Conservation (phyloP, 2,329 filamentous ascomycete species). For the Clarireedia sp. region DNA sequence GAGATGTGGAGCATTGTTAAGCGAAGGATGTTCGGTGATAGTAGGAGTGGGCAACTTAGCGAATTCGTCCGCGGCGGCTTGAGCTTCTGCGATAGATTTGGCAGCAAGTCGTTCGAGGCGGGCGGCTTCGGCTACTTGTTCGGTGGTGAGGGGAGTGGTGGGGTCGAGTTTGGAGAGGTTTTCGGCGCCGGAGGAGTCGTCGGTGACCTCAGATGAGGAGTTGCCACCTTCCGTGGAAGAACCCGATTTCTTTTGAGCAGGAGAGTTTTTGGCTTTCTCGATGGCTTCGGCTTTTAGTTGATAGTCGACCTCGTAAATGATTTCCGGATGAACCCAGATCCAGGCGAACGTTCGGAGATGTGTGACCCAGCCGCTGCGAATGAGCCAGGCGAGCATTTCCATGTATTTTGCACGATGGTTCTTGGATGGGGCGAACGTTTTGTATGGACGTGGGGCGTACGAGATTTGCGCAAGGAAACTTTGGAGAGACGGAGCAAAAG, state of each 20-base stretch:
- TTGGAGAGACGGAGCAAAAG: conserved; percentile 71
- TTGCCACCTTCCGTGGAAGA: conserved; percentile 1
- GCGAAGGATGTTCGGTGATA: conserved; percentile 46
- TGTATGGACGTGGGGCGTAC: conserved; percentile 72
- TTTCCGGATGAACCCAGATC: conserved; percentile 74
- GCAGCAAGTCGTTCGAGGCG: conserved; percentile 51
- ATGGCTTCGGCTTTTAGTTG: conserved; percentile 53
- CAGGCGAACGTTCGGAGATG: conserved; percentile 89
- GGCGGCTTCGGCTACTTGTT: conserved; percentile 53
- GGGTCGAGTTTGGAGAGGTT: conserved; percentile 17
- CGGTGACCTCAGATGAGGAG: conserved; percentile 9
- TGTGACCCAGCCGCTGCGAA: conserved; percentile 88
- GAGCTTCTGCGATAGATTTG: conserved; percentile 45
- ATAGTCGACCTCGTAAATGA: conserved; percentile 72
- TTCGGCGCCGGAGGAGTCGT: not conserved
- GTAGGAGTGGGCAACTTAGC: conserved; percentile 33
- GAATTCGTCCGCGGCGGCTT: conserved; percentile 30
- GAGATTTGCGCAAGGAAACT: conserved; percentile 84
- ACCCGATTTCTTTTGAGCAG: conserved; percentile 13
- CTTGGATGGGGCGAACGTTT: conserved; percentile 75
- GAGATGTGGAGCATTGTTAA: conserved; percentile 51
- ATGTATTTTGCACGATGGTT: conserved; percentile 83
- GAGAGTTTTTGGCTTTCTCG: conserved; percentile 28
- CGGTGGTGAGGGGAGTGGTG: conserved; percentile 36
- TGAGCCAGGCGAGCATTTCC: conserved; percentile 85